A percentile compares a stretch with the other conserved stretches of the same genome.
Evolutionary conservation across 2,329 filamentous ascomycete species (phyloP).

Genomic region (Aspergillus calidoustus): DNA sequence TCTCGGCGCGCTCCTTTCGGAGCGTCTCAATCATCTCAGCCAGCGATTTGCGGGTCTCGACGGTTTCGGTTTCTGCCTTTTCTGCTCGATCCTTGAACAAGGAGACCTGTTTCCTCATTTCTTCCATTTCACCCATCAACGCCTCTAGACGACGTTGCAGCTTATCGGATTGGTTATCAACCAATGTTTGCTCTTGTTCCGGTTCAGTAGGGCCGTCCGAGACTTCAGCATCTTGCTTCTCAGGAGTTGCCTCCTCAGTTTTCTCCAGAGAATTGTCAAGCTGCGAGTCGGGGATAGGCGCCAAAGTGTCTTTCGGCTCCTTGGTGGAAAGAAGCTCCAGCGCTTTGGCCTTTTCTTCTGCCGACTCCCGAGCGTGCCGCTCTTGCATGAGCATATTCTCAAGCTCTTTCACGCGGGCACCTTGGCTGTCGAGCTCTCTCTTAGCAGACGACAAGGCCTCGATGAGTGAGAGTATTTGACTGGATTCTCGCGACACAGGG

Average conservation of each 20-base stretch:
- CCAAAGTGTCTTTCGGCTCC: slow-evolving; percentile 30
- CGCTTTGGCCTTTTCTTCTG: slow-evolving; percentile 78
- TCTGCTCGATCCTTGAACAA: slow-evolving; percentile 78
- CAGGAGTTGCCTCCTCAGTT: slow-evolving; percentile 15
- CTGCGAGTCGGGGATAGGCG: slow-evolving; percentile 10
- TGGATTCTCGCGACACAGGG: slow-evolving; percentile 59
- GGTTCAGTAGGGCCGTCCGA: slow-evolving; percentile 30
- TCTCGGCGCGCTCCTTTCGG: slow-evolving; percentile 66
- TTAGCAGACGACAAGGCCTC: slow-evolving; percentile 84
- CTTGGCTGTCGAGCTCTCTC: slow-evolving; percentile 84
- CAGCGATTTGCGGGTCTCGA: slow-evolving; percentile 72
- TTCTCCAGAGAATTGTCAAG: background rate
- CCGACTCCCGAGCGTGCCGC: slow-evolving; percentile 77
- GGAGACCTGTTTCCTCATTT: slow-evolving; percentile 79
- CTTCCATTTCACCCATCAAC: slow-evolving; percentile 79
- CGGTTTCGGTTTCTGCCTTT: slow-evolving; percentile 76
- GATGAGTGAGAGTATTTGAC: slow-evolving; percentile 81
- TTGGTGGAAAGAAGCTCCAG: slow-evolving; percentile 64
- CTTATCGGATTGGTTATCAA: slow-evolving; percentile 45
- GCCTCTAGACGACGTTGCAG: slow-evolving; percentile 74
- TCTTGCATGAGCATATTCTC: slow-evolving; percentile 80
- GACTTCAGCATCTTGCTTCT: slow-evolving; percentile 18
- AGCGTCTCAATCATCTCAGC: slow-evolving; percentile 88
- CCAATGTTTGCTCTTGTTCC: slow-evolving; percentile 34
- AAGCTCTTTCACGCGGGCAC: slow-evolving; percentile 76